A percentile compares a stretch with the other conserved stretches of the same genome.
phyloP scores from a whole-genome alignment of 768 basidiomycete genomes.

The Phylloporus scabripes region DNA sequence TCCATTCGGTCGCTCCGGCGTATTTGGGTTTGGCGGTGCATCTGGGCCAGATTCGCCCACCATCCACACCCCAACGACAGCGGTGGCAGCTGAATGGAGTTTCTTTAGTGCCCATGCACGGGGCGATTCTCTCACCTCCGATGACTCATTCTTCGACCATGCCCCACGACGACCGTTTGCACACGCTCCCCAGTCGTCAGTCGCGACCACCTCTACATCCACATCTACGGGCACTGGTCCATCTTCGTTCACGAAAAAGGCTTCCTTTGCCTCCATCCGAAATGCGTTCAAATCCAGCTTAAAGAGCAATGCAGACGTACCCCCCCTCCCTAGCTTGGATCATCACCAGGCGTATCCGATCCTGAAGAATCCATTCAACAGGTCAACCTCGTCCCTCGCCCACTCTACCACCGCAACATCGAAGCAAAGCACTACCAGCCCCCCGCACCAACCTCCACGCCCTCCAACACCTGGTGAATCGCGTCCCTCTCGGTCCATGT shows the following conservation, averaged over 20 bases:
- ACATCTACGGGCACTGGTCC: constrained; percentile 12
- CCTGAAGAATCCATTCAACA: constrained; percentile 77
- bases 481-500: constrained; percentile 27
- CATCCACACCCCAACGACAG: constrained; percentile 42
- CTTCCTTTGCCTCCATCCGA: constrained; percentile 81
- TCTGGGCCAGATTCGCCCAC: constrained; percentile 67
- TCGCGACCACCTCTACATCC: constrained; percentile 42
- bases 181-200: constrained; percentile 68
- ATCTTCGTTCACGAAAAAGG: constrained; percentile 69
- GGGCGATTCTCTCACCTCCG: constrained; percentile 73
- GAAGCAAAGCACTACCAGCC: constrained; percentile 41
- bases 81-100: constrained; percentile 44
- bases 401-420: constrained; percentile 38
- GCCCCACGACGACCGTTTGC: constrained; percentile 56
- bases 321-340: constrained; percentile 72
- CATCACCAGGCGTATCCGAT: constrained; percentile 57
- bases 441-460: constrained; percentile 44
- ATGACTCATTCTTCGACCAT: constrained; percentile 65
- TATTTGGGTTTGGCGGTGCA: constrained; percentile 42
- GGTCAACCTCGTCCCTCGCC: constrained; percentile 70
- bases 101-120: constrained; percentile 61
- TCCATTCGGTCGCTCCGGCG: constrained; percentile 62
- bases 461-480: constrained; percentile 55
- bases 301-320: constrained; percentile 55
- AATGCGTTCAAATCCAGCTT: constrained; percentile 71